Percentiles rank a stretch among this genome's conserved stretches.
These are phyloP conservation scores for Buddleja alternifolia DNA, from an alignment of 257 asterid genomes.

Conservation along the genomic window DNA sequence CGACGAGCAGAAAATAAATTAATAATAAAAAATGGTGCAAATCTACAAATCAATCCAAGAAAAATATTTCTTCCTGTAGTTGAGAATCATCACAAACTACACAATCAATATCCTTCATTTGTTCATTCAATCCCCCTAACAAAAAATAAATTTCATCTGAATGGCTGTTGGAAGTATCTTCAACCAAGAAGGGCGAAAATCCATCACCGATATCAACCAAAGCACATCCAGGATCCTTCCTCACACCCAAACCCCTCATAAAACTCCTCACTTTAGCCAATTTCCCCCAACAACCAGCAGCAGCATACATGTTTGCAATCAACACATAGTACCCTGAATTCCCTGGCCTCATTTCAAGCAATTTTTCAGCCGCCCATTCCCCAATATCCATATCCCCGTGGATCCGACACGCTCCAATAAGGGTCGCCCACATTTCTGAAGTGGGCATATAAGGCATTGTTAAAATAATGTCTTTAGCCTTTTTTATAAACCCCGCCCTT, in stretches of 20 bases:
- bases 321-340: conserved; percentile 77
- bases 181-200: conserved; percentile 64
- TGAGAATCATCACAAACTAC: conserved; percentile 41
- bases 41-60: conserved; percentile 24
- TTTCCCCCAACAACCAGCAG: conserved; percentile 76
- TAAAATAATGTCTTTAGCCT: conserved; percentile 56
- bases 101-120: conserved; percentile 61
- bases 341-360: conserved; percentile 65
- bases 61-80: conserved; percentile 40
- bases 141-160: conserved; percentile 48
- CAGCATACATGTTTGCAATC: conserved; percentile 89
- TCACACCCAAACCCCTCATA: conserved; percentile 82
- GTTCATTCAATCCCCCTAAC: conserved; percentile 53
- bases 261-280: conserved; percentile 64
- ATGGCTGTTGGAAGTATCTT: conserved; percentile 56
- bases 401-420: conserved; percentile 78
- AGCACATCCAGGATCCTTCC: conserved; percentile 82
- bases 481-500: conserved; percentile 70
- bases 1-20: too few relatives aligned
- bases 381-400: conserved; percentile 75
- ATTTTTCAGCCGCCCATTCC: conserved; percentile 88
- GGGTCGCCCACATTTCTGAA: conserved; percentile 84
- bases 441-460: conserved; percentile 73
- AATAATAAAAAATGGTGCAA: too few relatives aligned
- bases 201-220: conserved; percentile 78